Base-by-base conservation (phyloP, 441 rosid species). In the Monsonia emarginata region DNA sequence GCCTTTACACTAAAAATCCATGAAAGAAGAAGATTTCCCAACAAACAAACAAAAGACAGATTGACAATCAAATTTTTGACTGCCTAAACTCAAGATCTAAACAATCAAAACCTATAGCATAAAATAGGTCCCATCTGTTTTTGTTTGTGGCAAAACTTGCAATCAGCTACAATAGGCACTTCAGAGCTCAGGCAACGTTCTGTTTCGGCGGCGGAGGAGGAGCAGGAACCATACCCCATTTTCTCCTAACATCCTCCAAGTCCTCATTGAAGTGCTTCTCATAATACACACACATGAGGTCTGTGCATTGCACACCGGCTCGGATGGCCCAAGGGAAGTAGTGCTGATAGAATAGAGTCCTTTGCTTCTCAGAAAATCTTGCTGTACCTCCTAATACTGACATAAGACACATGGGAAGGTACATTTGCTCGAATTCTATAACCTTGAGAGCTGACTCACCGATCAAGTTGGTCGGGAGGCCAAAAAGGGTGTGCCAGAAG, bases 401-500 rank as follows among this genome's bases (percentile, higher is more conserved):
- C 64, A 94, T 85, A 67, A 87, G 50, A 68, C 95, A 87, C 98
- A 89, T 87, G 0, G 96, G 95, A 27, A 90, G 90, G 78, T 85
- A 72, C 95, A 94, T 88, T 69, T 94, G 97, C 86, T 86, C 79
- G 34, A 90, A 94, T 72, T 94, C 97, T 4, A 93, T 94, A 67
- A 88, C 91, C 83, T 90, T 90, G 18, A 94, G 78, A 3, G 96
- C 93, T 10, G 97, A 86, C 76, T 94, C 96, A 0, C 95, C 97
- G 0, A 87, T 83, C 63, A 94, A 78, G 82, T 90, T 89, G 4
- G 96, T 94, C 52, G 90, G 97, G 10, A 94, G 89, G 46, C 75
- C 83, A 26, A 90, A 93, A 58, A 93, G 86, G 57, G 96, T 83
- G 79, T 89, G 97, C 96, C 95, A 94, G 76, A 94, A 89, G 81